These are phyloP conservation scores for Leccinum laetum DNA, from an alignment of 1,284 basidiomycete genomes.

Conservation along the genomic window DNA sequence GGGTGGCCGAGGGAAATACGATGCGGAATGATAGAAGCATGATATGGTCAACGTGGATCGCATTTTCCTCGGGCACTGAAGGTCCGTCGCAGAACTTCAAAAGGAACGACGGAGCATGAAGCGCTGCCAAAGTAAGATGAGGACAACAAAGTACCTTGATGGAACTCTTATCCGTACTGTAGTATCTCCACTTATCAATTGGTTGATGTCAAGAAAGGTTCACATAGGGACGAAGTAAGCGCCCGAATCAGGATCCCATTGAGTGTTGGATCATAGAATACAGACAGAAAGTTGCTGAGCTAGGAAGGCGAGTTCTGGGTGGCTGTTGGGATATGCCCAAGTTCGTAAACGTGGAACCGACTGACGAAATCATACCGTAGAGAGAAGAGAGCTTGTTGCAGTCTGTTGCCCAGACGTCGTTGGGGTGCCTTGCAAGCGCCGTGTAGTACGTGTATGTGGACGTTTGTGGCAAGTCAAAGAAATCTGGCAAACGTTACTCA, in stretches of 20 bases:
- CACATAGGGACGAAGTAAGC: background rate
- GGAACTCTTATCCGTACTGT: too few relatives aligned
- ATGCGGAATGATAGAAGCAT: background rate
- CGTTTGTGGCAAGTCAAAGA: background rate
- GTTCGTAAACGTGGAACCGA: background rate
- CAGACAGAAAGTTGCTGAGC: background rate
- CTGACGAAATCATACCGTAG: background rate
- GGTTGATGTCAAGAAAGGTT: background rate
- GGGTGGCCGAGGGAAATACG: conserved; percentile 3
- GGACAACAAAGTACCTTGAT: too few relatives aligned
- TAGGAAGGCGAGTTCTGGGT: background rate
- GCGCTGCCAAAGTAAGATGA: too few relatives aligned
- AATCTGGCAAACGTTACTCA: conserved; percentile 13
- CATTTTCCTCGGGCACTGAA: background rate
- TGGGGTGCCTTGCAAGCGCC: background rate
- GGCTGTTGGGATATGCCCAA: too few relatives aligned
- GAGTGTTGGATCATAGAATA: background rate
- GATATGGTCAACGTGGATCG: background rate
- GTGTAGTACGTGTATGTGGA: too few relatives aligned
- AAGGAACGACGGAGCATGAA: background rate
- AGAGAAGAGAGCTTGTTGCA: background rate
- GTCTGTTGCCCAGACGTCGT: background rate
- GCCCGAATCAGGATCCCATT: too few relatives aligned
- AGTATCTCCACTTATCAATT: too few relatives aligned
- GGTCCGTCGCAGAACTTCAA: background rate